Percentiles rank a stretch among this genome's conserved stretches.
Conservation (phyloP, 164 flowering plant species). For the Vitis amurensis region DNA sequence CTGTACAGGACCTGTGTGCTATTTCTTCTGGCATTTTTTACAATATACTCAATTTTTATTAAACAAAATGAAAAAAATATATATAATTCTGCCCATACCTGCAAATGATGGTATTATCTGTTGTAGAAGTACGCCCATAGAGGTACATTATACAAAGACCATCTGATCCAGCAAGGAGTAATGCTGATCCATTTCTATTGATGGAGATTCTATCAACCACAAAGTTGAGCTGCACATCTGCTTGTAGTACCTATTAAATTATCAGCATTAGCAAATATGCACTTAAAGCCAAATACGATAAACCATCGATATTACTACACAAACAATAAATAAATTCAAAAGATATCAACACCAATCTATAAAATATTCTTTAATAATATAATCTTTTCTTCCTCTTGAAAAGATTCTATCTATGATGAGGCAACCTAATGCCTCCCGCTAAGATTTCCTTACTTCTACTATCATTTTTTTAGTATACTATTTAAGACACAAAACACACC, state of each 20-base stretch:
- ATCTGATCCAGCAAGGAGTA: constrained; percentile 57
- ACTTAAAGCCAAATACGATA: neutral
- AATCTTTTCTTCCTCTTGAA: too few relatives aligned
- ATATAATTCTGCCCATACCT: constrained; percentile 39
- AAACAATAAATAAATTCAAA: neutral
- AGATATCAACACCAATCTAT: neutral
- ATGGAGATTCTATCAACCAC: constrained; percentile 57
- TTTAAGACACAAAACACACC: too few relatives aligned
- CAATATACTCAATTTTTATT: too few relatives aligned
- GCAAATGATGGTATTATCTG: constrained; percentile 55
- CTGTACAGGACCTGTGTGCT: too few relatives aligned
- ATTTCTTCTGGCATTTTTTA: too few relatives aligned
- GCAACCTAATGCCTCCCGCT: too few relatives aligned
- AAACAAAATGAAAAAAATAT: constrained; percentile 2
- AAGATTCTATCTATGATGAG: too few relatives aligned
- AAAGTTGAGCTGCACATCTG: constrained; percentile 53
- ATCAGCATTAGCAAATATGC: constrained; percentile 9
- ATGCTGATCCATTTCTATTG: constrained; percentile 70
- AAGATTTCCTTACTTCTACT: too few relatives aligned
- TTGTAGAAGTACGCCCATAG: constrained; percentile 54
- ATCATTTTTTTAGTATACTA: too few relatives aligned
- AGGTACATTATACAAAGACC: constrained; percentile 68
- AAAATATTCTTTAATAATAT: too few relatives aligned
- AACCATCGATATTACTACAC: neutral
- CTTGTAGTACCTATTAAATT: constrained; percentile 54